These are phyloP conservation scores for Zarea fungicola DNA, from an alignment of 2,329 filamentous ascomycete species.

Conservation along the genomic window DNA sequence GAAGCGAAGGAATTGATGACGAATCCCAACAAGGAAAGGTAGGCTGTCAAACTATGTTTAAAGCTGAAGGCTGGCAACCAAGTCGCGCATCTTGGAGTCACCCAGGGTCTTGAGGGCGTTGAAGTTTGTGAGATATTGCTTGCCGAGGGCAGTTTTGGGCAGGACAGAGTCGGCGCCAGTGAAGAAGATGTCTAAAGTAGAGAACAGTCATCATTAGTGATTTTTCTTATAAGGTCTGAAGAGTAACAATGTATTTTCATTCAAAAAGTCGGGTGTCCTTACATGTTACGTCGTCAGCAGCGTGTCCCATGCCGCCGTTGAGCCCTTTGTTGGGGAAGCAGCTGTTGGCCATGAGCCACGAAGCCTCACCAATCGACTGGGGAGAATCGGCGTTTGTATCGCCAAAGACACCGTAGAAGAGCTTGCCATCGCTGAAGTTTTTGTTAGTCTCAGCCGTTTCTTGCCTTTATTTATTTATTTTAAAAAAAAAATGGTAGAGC, in stretches of 20 bases:
- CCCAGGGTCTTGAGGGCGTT: conserved; percentile 5
- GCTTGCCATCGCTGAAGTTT: background rate
- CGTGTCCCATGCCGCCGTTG: conserved; percentile 1
- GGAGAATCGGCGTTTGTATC: conserved; percentile 3
- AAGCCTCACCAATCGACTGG: conserved; percentile 4
- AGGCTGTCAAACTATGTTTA: background rate
- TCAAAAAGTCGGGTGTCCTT: too few relatives aligned
- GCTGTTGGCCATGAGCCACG: conserved; percentile 5
- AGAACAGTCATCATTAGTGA: background rate
- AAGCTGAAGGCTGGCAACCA: conserved; percentile 2
- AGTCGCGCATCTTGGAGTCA: background rate
- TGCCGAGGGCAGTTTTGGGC: conserved; percentile 2
- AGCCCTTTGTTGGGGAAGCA: conserved; percentile 4
- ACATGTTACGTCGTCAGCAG: conserved; percentile 2
- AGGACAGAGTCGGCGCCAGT: conserved; percentile 4
- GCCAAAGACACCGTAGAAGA: conserved; percentile 5
- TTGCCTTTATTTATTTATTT: too few relatives aligned
- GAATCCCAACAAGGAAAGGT: too few relatives aligned
- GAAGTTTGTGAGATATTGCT: conserved; percentile 4
- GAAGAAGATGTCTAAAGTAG: conserved; percentile 5
- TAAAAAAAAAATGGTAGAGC: too few relatives aligned
- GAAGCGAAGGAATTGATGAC: too few relatives aligned
- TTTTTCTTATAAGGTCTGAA: background rate
- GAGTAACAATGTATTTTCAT: too few relatives aligned
- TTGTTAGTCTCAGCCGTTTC: background rate